These are phyloP conservation scores for Ganoderma sinense DNA, from an alignment of 1,284 basidiomycete species.

Conservation along the genomic window DNA sequence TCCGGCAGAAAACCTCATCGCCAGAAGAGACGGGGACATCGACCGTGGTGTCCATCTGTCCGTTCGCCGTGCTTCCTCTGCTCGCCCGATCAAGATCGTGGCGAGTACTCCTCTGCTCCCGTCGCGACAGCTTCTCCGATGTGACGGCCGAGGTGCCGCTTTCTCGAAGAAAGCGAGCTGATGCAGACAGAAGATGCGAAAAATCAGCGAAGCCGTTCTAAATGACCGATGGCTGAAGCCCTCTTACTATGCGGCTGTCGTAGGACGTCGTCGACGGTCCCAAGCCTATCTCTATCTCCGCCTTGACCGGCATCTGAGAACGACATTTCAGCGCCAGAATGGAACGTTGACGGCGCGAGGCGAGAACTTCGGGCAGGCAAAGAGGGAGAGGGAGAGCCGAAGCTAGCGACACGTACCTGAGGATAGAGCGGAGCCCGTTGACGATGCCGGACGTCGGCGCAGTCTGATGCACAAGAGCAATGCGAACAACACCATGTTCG, in stretches of 20 bases:
- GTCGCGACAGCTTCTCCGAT: not conserved
- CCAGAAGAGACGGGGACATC: not conserved
- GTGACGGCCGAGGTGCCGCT: slow-evolving; percentile 38
- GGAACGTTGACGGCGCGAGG: not conserved
- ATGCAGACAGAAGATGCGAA: not conserved
- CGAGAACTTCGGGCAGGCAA: no score
- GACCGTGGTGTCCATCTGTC: not conserved
- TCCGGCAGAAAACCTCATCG: not conserved
- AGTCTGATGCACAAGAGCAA: not conserved
- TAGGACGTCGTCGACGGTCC: not conserved
- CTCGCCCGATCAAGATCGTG: not conserved
- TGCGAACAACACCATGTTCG: not conserved
- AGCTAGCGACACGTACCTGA: not conserved
- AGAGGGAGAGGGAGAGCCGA: no score
- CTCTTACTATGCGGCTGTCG: not conserved
- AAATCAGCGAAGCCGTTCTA: not conserved
- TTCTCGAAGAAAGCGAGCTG: slow-evolving; percentile 35
- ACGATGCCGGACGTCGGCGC: not conserved
- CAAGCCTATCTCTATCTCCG: not conserved
- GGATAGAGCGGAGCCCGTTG: not conserved
- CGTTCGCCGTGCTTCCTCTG: not conserved
- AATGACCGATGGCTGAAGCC: not conserved
- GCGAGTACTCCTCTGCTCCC: not conserved
- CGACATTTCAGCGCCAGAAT: not conserved
- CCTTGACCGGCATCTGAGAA: not conserved